Percentiles rank a stretch among this genome's conserved stretches.
Evolutionary conservation across 83 land plant genomes (phyloP).

Genomic region (Larix sibirica): DNA sequence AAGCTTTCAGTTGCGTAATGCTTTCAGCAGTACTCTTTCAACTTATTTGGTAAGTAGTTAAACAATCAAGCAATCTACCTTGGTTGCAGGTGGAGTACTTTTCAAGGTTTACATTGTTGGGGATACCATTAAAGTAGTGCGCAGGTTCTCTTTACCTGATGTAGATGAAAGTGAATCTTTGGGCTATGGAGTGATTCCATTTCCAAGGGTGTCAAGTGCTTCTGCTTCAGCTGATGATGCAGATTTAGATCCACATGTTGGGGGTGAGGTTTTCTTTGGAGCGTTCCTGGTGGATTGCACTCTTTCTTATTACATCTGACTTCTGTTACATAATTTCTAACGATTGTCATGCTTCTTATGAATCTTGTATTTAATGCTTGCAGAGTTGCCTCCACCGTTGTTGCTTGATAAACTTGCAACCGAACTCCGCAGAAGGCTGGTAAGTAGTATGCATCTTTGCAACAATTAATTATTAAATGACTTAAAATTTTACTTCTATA

Average conservation of each 20-base stretch:
- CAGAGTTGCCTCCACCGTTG: slow-evolving; percentile 82
- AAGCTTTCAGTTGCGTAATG: neutral
- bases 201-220: slow-evolving; percentile 92
- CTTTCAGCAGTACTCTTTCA: neutral
- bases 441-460: slow-evolving; percentile 18
- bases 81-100: slow-evolving; percentile 73
- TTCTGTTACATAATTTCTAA: neutral
- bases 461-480: no score
- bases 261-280: slow-evolving; percentile 20
- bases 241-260: slow-evolving; percentile 85
- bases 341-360: no score
- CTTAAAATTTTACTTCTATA: no score
- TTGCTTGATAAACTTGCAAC: slow-evolving; percentile 73
- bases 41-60: neutral
- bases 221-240: slow-evolving; percentile 92
- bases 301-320: neutral
- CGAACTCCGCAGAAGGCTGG: slow-evolving; percentile 79
- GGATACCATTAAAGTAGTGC: slow-evolving; percentile 78
- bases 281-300: neutral
- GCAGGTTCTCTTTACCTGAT: slow-evolving; percentile 91
- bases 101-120: slow-evolving; percentile 89
- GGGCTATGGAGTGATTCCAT: slow-evolving; percentile 63
- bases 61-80: neutral
- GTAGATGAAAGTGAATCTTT: slow-evolving; percentile 48
- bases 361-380: slow-evolving; percentile 4